Evolutionary conservation across 1,139 yeast genomes (phyloP).

Genomic region (Geotrichum aggregatum): DNA sequence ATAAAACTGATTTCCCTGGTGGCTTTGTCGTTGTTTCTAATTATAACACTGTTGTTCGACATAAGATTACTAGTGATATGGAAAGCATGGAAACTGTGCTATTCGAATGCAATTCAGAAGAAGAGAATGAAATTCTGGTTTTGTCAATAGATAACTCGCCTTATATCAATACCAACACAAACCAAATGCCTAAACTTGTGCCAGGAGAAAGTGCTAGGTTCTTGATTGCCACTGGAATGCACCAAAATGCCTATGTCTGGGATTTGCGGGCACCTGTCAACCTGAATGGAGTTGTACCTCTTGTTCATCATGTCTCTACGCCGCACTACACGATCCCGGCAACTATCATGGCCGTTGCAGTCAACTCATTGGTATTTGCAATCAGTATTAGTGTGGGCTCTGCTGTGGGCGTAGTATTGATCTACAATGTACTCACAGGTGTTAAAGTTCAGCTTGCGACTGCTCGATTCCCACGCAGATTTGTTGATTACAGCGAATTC

Average conservation of each 20-base stretch:
- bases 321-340: conserved; percentile 31
- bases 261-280: conserved; percentile 41
- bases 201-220: conserved; percentile 17
- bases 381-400: conserved; percentile 69
- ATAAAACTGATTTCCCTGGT: conserved; percentile 28
- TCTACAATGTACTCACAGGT: conserved; percentile 64
- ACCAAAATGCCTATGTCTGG: conserved; percentile 37
- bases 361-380: conserved; percentile 46
- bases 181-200: conserved; percentile 13
- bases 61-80: conserved; percentile 1
- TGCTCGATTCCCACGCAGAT: conserved; percentile 15
- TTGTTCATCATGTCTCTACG: conserved; percentile 33
- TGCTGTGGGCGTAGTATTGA: conserved; percentile 56
- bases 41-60: conserved; percentile 9
- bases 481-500: conserved; percentile 24
- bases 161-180: conserved; percentile 9
- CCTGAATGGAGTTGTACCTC: conserved; percentile 29
- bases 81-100: neutral
- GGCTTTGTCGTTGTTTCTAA: conserved; percentile 25
- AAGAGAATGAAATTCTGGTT: conserved; percentile 21
- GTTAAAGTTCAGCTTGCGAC: conserved; percentile 37
- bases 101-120: neutral
- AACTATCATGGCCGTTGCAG: conserved; percentile 43
- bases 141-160: conserved; percentile 22
- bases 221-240: conserved; percentile 32